Evolutionary conservation across 768 basidiomycete species (phyloP), one percentile per base, ranked within the genome.

Genomic region (Tubosaeta sp.): DNA sequence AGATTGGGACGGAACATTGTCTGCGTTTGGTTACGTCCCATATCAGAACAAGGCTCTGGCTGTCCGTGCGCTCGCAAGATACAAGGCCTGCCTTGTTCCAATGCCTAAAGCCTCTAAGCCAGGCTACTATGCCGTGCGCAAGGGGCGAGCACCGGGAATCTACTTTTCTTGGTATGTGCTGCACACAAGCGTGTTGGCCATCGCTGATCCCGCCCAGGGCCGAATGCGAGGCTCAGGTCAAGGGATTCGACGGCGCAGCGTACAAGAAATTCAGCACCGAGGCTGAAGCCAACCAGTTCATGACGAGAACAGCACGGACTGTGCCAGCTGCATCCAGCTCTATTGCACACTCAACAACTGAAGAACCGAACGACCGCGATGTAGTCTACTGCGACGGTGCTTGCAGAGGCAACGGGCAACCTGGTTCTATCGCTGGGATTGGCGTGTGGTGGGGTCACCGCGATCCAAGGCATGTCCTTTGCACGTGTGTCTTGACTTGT

Each of bases 361-460:
- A 55, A 11, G 66, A 73, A 22, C 69, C 66, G 49, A 44, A 34
- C 3, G 64, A 61, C 3, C 70, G 65, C 58, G 65, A 71, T 36
- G 71, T 87, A 12, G 93, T 93, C 1, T 95, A 90, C 59, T 85
- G 79, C 18, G 94, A 97, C 66, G 94, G 94, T 11, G 87, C 92
- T 6, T 93, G 91, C 56, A 81, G 80, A 60, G 82, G 84, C 2
- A 97, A 97, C 62, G 94, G 94, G 0, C 70, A 82, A 61, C 27
- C 25, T 3, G 81, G 77, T 1, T 77, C 87, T 0, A 56, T 79
- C 36, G 94, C 91, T 1, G 94, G 94, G 1, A 69, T 93, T 38
- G 94, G 94, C 0, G 90, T 97, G 1, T 97, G 84, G 82, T 97
- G 90, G 89, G 90, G 86, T 0, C 68, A 63, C 10, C 63, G 76